Evolutionary conservation across 306 rosid genomes (phyloP).

Genomic region (Rosa chinensis): DNA sequence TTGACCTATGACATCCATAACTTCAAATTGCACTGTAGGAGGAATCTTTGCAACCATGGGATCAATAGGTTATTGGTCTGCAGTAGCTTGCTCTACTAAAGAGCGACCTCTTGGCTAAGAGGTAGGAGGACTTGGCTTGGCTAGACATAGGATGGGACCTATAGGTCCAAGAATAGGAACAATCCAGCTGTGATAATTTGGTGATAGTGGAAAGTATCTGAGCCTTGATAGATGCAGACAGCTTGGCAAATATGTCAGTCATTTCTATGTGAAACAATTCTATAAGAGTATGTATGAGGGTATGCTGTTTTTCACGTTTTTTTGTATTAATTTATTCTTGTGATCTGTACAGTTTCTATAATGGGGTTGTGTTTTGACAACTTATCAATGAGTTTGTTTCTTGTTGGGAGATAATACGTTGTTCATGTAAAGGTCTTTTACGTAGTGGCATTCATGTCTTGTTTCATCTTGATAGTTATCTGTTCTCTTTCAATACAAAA

Average conservation of each 20-base stretch:
- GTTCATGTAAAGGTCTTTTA: neutral
- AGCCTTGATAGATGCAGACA: neutral
- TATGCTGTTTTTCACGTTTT: neutral
- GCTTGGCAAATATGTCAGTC: neutral
- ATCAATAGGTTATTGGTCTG: neutral
- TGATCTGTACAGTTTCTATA: neutral
- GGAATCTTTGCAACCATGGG: neutral
- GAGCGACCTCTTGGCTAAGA: neutral
- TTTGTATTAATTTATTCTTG: neutral
- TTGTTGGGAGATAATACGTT: neutral
- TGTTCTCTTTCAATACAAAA: neutral
- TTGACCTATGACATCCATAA: neutral
- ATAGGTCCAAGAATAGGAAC: neutral
- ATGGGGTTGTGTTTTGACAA: neutral
- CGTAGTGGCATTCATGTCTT: neutral
- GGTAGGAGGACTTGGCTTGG: neutral
- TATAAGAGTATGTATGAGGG: neutral
- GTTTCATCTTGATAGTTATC: neutral
- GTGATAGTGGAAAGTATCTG: neutral
- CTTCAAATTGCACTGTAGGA: neutral
- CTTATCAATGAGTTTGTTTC: neutral
- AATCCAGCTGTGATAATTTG: neutral
- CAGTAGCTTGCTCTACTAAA: neutral
- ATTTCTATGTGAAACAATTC: neutral
- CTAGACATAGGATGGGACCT: neutral